Conservation (phyloP, 768 basidiomycete genomes). For the Tephrocybe sp. region DNA sequence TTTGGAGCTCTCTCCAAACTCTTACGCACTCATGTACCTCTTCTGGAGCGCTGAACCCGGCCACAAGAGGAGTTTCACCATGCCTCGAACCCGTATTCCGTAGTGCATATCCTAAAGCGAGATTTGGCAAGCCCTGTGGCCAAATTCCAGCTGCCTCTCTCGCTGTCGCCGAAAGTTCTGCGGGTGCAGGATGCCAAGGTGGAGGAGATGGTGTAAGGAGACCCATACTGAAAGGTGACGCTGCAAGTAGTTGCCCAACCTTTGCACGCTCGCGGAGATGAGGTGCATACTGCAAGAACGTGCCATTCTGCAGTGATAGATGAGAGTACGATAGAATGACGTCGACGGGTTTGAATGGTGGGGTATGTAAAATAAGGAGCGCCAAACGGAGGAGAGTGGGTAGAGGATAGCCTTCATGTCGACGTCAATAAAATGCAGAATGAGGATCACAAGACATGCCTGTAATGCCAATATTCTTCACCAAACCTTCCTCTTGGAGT, state of each 20-base stretch:
- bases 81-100: conserved; percentile 38
- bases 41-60: conserved; percentile 63
- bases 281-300: conserved; percentile 51
- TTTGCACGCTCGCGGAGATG: conserved; percentile 61
- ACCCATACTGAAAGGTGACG: conserved; percentile 85
- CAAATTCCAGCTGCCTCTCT: conserved; percentile 36
- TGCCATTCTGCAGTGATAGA: conserved; percentile 70
- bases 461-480: conserved; percentile 76
- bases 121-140: conserved; percentile 50
- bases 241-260: conserved; percentile 66
- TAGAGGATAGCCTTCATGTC: conserved; percentile 66
- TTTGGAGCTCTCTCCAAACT: conserved; percentile 63
- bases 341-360: conserved; percentile 72
- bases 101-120: conserved; percentile 76
- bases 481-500: conserved; percentile 68
- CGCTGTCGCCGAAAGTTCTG: conserved; percentile 42
- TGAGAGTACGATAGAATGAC: conserved; percentile 80
- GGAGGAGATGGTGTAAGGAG: conserved; percentile 59
- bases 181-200: conserved; percentile 76
- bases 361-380: conserved; percentile 63
- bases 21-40: conserved; percentile 76
- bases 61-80: conserved; percentile 57
- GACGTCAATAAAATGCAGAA: not conserved
- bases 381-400: conserved; percentile 83
- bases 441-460: conserved; percentile 39